phyloP scores from a whole-genome alignment of 2,329 filamentous ascomycete species.

The Colletotrichum abscissum region DNA sequence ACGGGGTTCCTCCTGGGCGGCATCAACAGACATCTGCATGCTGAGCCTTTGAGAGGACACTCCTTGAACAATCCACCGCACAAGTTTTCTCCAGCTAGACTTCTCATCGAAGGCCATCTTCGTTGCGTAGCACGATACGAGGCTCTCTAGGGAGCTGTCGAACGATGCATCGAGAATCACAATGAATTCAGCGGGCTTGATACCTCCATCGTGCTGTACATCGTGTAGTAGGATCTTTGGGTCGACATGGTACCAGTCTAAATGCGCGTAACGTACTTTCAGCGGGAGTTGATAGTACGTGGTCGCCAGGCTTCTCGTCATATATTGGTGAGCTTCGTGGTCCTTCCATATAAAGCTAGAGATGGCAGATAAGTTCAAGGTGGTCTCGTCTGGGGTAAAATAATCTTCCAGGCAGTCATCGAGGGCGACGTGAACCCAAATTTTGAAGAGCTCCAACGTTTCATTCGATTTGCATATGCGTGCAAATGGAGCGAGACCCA shows the following conservation, averaged over 20 bases:
- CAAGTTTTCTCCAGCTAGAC: not conserved
- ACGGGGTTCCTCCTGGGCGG: not conserved
- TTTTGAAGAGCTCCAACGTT: not conserved
- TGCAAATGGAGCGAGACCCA: rapidly evolving
- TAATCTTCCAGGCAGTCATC: not conserved
- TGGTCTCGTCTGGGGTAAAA: not conserved
- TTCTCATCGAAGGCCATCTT: rapidly evolving
- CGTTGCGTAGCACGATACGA: no score
- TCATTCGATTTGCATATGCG: rapidly evolving
- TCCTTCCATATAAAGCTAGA: rapidly evolving
- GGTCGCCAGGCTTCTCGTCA: not conserved
- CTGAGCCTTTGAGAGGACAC: not conserved
- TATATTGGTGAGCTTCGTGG: not conserved
- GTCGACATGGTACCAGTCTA: rapidly evolving
- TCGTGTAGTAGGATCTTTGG: not conserved
- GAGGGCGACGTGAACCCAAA: not conserved
- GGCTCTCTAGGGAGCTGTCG: not conserved
- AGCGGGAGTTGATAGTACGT: not conserved
- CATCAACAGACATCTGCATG: not conserved
- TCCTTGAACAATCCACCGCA: not conserved
- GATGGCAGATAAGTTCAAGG: not conserved
- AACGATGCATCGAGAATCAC: not conserved
- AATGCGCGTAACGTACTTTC: not conserved
- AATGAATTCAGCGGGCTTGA: not conserved
- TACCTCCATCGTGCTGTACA: not conserved